Conservation (phyloP, 371 early-diverging fungal genomes). For the Mortierella sp. region DNA sequence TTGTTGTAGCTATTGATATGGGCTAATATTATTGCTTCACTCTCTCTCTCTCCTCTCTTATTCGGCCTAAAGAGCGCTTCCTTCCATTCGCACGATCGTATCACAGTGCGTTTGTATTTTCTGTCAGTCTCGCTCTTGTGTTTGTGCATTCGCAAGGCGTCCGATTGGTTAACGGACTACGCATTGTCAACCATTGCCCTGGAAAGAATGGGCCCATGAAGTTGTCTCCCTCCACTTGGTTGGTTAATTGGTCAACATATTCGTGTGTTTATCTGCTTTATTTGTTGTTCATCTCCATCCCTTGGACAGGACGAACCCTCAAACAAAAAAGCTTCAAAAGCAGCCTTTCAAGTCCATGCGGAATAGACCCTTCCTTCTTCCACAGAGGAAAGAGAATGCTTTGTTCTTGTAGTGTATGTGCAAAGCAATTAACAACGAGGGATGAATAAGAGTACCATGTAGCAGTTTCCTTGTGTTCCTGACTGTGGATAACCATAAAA, state of each 20-base stretch:
- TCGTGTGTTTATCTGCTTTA: too few species aligned
- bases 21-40: too few species aligned
- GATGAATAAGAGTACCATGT: too few species aligned
- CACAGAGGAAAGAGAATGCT: background rate
- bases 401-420: background rate
- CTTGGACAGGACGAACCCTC: background rate
- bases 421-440: too few species aligned
- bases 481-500: too few species aligned
- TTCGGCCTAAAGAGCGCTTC: too few species aligned
- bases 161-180: background rate
- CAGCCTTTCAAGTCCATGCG: background rate
- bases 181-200: background rate
- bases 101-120: background rate
- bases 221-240: background rate
- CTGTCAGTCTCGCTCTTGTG: background rate
- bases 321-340: too few species aligned
- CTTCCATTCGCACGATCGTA: background rate
- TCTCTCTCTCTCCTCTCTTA: background rate
- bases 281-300: background rate
- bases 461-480: too few species aligned
- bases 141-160: background rate
- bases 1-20: too few species aligned
- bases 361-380: slow-evolving; percentile 5
- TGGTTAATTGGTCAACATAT: background rate
- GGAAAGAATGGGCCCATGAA: background rate